phyloP scores from a whole-genome alignment of 2,329 filamentous ascomycete species.

The Epichloe baconii region DNA sequence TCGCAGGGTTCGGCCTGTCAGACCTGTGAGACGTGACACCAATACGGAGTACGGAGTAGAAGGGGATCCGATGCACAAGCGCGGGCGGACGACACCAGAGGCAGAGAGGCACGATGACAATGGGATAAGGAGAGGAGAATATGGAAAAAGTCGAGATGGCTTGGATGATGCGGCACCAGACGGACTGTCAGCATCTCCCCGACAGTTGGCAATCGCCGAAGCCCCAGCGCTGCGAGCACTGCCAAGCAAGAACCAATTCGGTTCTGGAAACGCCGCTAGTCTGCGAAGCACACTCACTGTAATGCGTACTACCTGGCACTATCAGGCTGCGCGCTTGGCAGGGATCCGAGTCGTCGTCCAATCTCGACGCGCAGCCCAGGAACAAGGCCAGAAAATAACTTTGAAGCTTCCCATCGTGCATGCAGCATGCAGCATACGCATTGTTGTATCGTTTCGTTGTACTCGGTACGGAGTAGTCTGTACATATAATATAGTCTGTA shows the following conservation, averaged over 20 bases:
- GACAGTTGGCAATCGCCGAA: background rate
- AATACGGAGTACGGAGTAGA: background rate
- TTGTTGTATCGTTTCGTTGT: no score
- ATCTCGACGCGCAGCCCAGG: background rate
- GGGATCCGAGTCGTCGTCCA: background rate
- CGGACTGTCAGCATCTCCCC: background rate
- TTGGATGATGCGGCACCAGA: background rate
- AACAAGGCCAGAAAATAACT: no score
- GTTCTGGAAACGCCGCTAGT: no score
- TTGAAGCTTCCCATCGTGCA: no score
- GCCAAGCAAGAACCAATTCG: no score
- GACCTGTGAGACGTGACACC: background rate
- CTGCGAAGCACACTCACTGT: no score
- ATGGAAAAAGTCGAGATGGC: background rate
- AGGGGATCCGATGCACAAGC: background rate
- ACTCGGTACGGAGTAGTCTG: no score
- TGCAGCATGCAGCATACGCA: no score
- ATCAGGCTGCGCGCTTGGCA: background rate
- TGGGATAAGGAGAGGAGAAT: background rate
- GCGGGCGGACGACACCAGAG: background rate
- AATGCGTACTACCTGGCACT: no score
- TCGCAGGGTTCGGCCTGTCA: background rate
- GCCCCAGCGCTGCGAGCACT: background rate
- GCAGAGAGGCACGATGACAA: background rate
- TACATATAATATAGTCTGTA: no score